A percentile compares a stretch with the other conserved stretches of the same genome.
phyloP scores from a whole-genome alignment of 208 protist genomes.

The Balamuthia mandrillaris region DNA sequence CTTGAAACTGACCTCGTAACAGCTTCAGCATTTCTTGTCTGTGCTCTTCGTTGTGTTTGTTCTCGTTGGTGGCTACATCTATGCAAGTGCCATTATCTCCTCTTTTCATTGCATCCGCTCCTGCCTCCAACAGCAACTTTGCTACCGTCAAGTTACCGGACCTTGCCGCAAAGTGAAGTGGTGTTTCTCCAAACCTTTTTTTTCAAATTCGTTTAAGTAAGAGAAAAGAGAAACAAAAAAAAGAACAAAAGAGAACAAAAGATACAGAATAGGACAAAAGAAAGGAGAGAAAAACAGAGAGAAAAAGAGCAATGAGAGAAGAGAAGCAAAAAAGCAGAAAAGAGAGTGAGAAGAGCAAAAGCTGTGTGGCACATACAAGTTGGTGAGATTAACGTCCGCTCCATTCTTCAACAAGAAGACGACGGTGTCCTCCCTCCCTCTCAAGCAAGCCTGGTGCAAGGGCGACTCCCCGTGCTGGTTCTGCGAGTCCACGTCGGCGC shows the following conservation, averaged over 20 bases:
- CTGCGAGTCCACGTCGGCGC: slow-evolving; percentile 54
- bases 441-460: slow-evolving; percentile 54
- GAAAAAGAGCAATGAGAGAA: neutral
- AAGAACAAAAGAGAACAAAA: neutral
- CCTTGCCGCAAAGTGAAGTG: slow-evolving; percentile 15
- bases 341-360: neutral
- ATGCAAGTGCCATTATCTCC: slow-evolving; percentile 39
- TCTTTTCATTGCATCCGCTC: slow-evolving; percentile 1
- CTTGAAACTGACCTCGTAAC: too few relatives aligned
- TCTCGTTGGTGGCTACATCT: neutral
- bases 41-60: too few relatives aligned
- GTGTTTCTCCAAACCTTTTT: slow-evolving; percentile 31
- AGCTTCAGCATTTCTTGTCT: too few relatives aligned
- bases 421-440: slow-evolving; percentile 26
- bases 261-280: neutral
- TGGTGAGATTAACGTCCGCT: slow-evolving; percentile 31
- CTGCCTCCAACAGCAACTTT: neutral
- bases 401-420: slow-evolving; percentile 16
- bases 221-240: neutral
- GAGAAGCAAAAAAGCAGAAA: neutral
- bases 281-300: neutral
- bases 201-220: too few relatives aligned
- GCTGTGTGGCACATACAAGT: neutral
- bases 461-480: slow-evolving; percentile 61
- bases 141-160: neutral